Evolutionary conservation across 2,329 filamentous ascomycete species (phyloP).

Genomic region (Trichothecium sympodiale): DNA sequence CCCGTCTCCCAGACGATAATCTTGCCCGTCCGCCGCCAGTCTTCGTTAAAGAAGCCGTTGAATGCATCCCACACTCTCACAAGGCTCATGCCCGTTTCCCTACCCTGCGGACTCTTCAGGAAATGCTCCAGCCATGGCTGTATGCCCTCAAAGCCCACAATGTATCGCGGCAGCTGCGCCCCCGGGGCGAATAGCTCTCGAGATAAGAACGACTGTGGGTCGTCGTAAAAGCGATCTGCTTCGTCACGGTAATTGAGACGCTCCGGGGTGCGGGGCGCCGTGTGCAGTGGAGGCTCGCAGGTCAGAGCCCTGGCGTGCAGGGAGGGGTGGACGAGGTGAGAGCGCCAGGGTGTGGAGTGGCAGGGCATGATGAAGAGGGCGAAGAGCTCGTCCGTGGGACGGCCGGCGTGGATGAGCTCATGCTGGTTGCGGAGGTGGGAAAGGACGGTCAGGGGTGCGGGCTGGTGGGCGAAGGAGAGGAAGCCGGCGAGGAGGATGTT

Average conservation of each 20-base stretch:
- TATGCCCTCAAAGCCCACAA: conserved; percentile 51
- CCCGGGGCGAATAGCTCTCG: conserved; percentile 33
- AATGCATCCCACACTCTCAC: conserved; percentile 42
- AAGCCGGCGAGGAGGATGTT: conserved; percentile 68
- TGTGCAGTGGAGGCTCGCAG: conserved; percentile 77
- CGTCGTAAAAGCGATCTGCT: conserved; percentile 81
- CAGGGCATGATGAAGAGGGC: conserved; percentile 88
- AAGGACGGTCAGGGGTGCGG: conserved; percentile 66
- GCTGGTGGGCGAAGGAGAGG: conserved; percentile 66
- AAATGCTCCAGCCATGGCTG: conserved; percentile 34
- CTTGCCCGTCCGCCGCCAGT: conserved; percentile 42
- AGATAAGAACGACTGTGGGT: conserved; percentile 42
- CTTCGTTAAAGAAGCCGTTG: conserved; percentile 54
- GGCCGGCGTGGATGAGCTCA: conserved; percentile 42
- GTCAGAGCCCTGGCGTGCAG: conserved; percentile 75
- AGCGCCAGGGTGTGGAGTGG: conserved; percentile 92
- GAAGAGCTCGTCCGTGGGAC: conserved; percentile 47
- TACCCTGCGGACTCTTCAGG: conserved; percentile 25
- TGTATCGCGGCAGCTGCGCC: conserved; percentile 37
- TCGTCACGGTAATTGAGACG: conserved; percentile 71
- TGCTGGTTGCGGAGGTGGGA: conserved; percentile 66
- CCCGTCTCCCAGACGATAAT: conserved; percentile 50
- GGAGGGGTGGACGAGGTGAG: conserved; percentile 64
- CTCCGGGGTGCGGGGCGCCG: conserved; percentile 44
- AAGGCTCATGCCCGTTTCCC: conserved; percentile 29